Conservation (phyloP, 306 rosid genomes). For the Castanea sativa region DNA sequence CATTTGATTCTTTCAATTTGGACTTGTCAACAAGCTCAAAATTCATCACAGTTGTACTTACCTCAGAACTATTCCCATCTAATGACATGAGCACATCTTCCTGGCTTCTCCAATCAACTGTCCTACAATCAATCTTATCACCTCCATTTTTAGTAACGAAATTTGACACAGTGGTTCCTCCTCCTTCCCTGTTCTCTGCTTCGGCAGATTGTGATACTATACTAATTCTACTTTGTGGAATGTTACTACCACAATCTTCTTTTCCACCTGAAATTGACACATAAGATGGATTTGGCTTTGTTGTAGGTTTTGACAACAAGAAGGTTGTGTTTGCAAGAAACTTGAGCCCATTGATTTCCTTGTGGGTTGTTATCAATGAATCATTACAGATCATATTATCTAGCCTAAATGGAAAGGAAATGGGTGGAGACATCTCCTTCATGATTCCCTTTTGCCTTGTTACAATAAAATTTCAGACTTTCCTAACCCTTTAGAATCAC, state of each 20-base stretch:
- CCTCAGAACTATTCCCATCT: too few relatives aligned
- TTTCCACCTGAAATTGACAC: conserved; percentile 40
- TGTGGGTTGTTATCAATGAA: conserved; percentile 49
- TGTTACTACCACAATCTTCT: conserved; percentile 25
- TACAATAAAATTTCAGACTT: conserved; percentile 31
- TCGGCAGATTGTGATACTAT: conserved; percentile 25
- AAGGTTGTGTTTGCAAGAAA: conserved; percentile 61
- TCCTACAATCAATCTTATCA: conserved; percentile 1
- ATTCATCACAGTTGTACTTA: too few relatives aligned
- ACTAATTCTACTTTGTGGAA: conserved; percentile 28
- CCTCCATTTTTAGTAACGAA: conserved; percentile 34
- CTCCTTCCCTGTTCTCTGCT: conserved; percentile 35
- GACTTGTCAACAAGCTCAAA: conserved; percentile 3
- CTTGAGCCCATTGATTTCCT: conserved; percentile 63
- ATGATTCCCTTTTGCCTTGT: conserved; percentile 39
- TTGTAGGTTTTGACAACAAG: conserved; percentile 40
- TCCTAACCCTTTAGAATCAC: conserved; percentile 22
- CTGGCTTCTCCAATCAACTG: neutral
- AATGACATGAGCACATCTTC: conserved; percentile 29
- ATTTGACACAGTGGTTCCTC: conserved; percentile 33
- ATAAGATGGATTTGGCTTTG: conserved; percentile 27
- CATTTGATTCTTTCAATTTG: conserved; percentile 14
- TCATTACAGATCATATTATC: conserved; percentile 63
- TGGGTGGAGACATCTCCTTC: conserved; percentile 61
- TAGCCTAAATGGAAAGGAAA: conserved; percentile 65